Conservation (phyloP, 139 green algal genomes). For the Dunaliella primolecta region DNA sequence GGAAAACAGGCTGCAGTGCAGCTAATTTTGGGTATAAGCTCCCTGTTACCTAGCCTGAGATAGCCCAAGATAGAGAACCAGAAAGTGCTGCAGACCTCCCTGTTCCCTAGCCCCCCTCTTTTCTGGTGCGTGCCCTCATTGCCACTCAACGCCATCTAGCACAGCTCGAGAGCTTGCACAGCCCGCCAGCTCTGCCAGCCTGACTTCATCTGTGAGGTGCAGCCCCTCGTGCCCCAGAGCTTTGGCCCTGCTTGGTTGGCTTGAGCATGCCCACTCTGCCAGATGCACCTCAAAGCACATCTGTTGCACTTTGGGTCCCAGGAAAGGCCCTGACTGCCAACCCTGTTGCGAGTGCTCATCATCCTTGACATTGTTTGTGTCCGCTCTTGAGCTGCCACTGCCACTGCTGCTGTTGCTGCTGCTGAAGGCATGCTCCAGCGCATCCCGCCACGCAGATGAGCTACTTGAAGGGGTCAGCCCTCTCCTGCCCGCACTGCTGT, state of each 20-base stretch:
- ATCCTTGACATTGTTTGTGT: too few relatives aligned
- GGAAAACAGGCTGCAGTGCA: too few relatives aligned
- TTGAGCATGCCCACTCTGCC: conserved; percentile 1
- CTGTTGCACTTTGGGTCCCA: background rate
- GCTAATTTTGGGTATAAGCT: too few relatives aligned
- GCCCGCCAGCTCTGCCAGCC: background rate
- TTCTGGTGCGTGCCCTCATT: background rate
- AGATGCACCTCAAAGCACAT: background rate
- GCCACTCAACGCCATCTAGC: conserved; percentile 1
- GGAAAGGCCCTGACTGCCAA: too few relatives aligned
- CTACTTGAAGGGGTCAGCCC: too few relatives aligned
- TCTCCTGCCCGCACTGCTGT: background rate
- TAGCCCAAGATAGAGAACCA: too few relatives aligned
- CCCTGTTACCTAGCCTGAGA: too few relatives aligned
- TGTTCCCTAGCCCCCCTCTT: background rate
- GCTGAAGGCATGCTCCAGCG: background rate
- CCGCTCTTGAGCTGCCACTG: background rate
- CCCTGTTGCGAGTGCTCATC: too few relatives aligned
- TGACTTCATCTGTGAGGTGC: background rate
- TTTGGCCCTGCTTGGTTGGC: background rate
- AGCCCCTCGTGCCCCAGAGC: background rate
- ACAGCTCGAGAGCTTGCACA: background rate
- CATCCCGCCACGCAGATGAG: background rate
- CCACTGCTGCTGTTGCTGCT: background rate
- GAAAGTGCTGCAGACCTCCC: too few relatives aligned